Percentiles rank a stretch among this genome's conserved stretches.
These are phyloP conservation scores for Suhomyces choctaworum DNA, from an alignment of 1,139 yeast genomes.

Conservation along the genomic window DNA sequence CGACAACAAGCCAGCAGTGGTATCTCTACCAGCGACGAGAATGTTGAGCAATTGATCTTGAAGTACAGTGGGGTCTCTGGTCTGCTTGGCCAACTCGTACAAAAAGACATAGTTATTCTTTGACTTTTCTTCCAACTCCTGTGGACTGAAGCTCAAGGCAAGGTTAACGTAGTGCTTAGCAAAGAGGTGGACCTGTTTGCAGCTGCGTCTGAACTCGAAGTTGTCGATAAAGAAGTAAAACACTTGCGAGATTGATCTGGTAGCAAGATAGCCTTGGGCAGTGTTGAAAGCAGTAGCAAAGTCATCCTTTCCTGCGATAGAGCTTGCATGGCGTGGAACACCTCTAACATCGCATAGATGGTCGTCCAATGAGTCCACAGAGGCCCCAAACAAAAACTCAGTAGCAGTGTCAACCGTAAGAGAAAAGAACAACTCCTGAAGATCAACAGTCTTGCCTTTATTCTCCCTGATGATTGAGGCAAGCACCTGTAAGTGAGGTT, in stretches of 20 bases:
- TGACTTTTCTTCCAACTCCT: slow-evolving; percentile 33
- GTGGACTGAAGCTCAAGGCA: slow-evolving; percentile 23
- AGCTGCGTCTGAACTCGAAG: slow-evolving; percentile 31
- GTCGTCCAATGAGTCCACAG: slow-evolving; percentile 37
- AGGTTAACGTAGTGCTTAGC: slow-evolving; percentile 27
- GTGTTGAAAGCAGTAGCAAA: slow-evolving; percentile 46
- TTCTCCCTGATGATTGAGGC: slow-evolving; percentile 16
- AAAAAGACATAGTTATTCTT: slow-evolving; percentile 50
- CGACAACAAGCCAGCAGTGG: slow-evolving; percentile 56
- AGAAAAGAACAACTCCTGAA: slow-evolving; percentile 49
- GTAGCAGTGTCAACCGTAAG: slow-evolving; percentile 60
- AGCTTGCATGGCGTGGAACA: background rate
- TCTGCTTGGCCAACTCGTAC: slow-evolving; percentile 51
- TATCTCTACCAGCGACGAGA: slow-evolving; percentile 57
- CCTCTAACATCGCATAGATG: background rate
- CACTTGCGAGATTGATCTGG: slow-evolving; percentile 37
- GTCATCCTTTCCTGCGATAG: background rate
- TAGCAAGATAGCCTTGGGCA: slow-evolving; percentile 38
- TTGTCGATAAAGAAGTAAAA: slow-evolving; percentile 36
- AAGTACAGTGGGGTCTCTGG: slow-evolving; percentile 48
- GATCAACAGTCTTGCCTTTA: slow-evolving; percentile 34
- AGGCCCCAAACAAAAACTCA: slow-evolving; percentile 59
- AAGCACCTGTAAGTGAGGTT: slow-evolving; percentile 24
- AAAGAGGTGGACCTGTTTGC: slow-evolving; percentile 33
- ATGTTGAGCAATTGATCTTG: slow-evolving; percentile 54